Conservation (phyloP, 257 asterid species). For the Prunella vulgaris region DNA sequence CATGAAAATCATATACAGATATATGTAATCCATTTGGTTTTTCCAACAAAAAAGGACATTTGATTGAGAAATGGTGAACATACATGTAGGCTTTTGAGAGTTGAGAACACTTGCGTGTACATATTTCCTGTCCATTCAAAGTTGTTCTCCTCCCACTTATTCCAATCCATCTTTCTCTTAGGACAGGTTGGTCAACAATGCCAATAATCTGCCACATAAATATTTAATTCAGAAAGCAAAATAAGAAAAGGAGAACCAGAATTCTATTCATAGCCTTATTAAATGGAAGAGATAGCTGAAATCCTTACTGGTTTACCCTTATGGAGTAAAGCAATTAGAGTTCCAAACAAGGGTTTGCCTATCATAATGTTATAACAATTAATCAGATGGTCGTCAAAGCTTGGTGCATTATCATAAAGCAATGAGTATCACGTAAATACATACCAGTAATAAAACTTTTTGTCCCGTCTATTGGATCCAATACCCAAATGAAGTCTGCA, state of each 20-base stretch:
- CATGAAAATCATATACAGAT: neutral
- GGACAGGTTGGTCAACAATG: conserved; percentile 86
- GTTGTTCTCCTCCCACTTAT: conserved; percentile 68
- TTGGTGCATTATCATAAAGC: neutral
- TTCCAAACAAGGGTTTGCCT: conserved; percentile 97
- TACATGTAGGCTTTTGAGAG: conserved; percentile 88
- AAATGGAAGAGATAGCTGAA: conserved; percentile 16
- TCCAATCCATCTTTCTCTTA: conserved; percentile 95
- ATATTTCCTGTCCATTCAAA: conserved; percentile 71
- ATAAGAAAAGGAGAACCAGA: neutral
- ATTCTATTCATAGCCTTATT: conserved; percentile 15
- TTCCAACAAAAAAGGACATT: neutral
- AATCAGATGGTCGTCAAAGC: conserved; percentile 11
- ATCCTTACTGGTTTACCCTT: conserved; percentile 86
- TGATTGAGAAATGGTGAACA: conserved; percentile 17
- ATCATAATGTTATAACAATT: conserved; percentile 9
- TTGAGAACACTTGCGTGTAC: conserved; percentile 71
- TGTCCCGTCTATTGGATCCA: conserved; percentile 98
- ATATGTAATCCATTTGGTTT: neutral
- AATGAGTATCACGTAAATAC: neutral
- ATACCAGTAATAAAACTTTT: conserved; percentile 94
- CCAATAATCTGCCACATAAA: conserved; percentile 69
- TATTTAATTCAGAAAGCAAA: conserved; percentile 3
- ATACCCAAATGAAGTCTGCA: conserved; percentile 90
- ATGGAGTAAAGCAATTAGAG: conserved; percentile 77